A percentile compares a stretch with the other conserved stretches of the same genome.
phyloP scores from a whole-genome alignment of 768 basidiomycete species.

The Gyrodon lividus region DNA sequence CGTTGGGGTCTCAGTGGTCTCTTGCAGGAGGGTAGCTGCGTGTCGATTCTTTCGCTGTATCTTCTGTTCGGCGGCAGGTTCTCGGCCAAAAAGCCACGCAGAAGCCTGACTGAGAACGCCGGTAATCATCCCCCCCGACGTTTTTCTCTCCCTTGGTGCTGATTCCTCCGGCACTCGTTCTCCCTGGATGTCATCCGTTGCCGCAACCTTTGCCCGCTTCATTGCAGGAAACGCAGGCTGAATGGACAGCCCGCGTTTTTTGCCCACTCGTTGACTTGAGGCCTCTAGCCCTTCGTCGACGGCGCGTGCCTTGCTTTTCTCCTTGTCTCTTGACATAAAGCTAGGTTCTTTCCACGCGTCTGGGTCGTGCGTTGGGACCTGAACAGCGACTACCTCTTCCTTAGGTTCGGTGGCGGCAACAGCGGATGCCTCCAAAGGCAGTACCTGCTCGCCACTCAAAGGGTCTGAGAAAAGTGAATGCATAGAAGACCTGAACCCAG shows the following conservation, averaged over 20 bases:
- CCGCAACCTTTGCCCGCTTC: constrained; percentile 14
- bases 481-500: constrained; percentile 13
- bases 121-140: background rate
- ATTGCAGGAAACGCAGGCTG: constrained; percentile 5
- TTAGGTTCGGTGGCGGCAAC: background rate
- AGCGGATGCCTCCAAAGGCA: background rate
- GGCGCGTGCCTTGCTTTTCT: constrained; percentile 17
- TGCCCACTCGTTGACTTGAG: background rate
- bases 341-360: constrained; percentile 33
- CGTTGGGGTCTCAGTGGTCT: background rate
- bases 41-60: background rate
- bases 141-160: background rate
- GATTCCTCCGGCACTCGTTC: background rate
- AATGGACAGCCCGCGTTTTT: constrained; percentile 16
- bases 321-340: constrained; percentile 25
- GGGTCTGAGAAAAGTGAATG: constrained; percentile 29
- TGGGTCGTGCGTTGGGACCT: constrained; percentile 21
- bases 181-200: background rate
- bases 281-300: constrained; percentile 3
- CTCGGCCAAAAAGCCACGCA: background rate
- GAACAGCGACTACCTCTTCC: background rate
- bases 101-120: background rate
- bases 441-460: background rate
- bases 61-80: background rate
- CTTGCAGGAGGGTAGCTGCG: background rate